These are phyloP conservation scores for Elongisporangium anandrum DNA, from an alignment of 352 stramenopile species.

Conservation along the genomic window DNA sequence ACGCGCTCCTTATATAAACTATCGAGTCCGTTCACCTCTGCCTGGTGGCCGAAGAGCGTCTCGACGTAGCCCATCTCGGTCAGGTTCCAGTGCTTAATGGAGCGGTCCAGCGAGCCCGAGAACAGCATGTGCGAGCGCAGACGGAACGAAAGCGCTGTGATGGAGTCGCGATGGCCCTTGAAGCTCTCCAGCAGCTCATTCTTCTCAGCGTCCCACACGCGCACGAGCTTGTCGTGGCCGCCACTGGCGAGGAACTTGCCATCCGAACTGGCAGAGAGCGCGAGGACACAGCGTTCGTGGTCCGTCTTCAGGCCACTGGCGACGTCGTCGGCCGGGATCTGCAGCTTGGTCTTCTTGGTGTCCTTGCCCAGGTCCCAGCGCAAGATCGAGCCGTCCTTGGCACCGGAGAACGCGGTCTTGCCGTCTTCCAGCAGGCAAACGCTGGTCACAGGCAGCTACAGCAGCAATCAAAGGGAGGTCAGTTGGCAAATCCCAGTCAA, in stretches of 20 bases:
- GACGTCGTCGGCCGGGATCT: constrained; percentile 57
- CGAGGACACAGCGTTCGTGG: constrained; percentile 78
- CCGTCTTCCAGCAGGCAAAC: constrained; percentile 88
- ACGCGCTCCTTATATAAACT: constrained; percentile 88
- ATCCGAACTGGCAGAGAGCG: constrained; percentile 88
- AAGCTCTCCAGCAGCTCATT: constrained; percentile 86
- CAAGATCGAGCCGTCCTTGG: constrained; percentile 92
- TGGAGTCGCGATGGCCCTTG: constrained; percentile 84
- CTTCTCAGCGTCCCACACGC: constrained; percentile 83
- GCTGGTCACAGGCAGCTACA: constrained; percentile 79
- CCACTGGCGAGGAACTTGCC: constrained; percentile 90
- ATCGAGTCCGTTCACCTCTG: constrained; percentile 88
- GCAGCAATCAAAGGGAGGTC: constrained; percentile 5
- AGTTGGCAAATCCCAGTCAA: constrained; percentile 12
- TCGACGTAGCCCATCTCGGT: constrained; percentile 95
- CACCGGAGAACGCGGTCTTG: constrained; percentile 84
- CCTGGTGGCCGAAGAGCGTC: constrained; percentile 93
- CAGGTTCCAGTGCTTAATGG: constrained; percentile 95
- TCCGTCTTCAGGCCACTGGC: constrained; percentile 56
- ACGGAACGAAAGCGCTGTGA: constrained; percentile 86
- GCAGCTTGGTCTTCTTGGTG: constrained; percentile 65
- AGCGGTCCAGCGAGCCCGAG: constrained; percentile 89
- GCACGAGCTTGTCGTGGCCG: constrained; percentile 89
- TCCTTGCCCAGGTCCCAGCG: constrained; percentile 81
- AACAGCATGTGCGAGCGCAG: constrained; percentile 89